Percentiles rank a stretch among this genome's conserved stretches.
These are phyloP conservation scores for Fraxinus velutina DNA, from an alignment of 305 asterid species.

Conservation along the genomic window DNA sequence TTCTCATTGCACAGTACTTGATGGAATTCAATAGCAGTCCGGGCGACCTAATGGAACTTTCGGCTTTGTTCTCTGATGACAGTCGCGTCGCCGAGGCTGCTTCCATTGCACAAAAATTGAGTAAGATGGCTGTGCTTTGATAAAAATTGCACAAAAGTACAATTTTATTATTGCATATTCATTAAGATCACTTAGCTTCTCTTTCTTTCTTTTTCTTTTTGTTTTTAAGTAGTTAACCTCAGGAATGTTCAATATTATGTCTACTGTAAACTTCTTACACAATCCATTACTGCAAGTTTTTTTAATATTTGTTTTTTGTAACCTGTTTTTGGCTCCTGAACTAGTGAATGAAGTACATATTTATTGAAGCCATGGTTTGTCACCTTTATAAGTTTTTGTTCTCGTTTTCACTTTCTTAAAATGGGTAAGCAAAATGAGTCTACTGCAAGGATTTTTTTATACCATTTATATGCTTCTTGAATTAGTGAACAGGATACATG, in stretches of 20 bases:
- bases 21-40: slow-evolving; percentile 99
- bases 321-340: slow-evolving; percentile 13
- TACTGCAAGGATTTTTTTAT: background rate
- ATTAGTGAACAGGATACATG: background rate
- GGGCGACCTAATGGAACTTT: slow-evolving; percentile 96
- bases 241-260: background rate
- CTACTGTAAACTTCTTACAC: background rate
- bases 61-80: slow-evolving; percentile 94
- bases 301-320: background rate
- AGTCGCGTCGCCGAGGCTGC: slow-evolving; percentile 99
- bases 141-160: slow-evolving; percentile 8
- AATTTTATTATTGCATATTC: background rate
- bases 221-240: background rate
- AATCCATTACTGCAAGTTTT: background rate
- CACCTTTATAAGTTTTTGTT: background rate
- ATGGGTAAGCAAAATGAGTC: background rate
- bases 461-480: background rate
- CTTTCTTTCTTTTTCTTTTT: too few relatives aligned
- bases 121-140: slow-evolving; percentile 49
- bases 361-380: background rate
- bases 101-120: slow-evolving; percentile 92
- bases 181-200: background rate
- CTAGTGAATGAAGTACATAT: slow-evolving; percentile 16
- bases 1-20: slow-evolving; percentile 60
- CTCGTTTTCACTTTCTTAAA: background rate